Conservation (phyloP, 805 yeast species). For the Candida namnaoensis region DNA sequence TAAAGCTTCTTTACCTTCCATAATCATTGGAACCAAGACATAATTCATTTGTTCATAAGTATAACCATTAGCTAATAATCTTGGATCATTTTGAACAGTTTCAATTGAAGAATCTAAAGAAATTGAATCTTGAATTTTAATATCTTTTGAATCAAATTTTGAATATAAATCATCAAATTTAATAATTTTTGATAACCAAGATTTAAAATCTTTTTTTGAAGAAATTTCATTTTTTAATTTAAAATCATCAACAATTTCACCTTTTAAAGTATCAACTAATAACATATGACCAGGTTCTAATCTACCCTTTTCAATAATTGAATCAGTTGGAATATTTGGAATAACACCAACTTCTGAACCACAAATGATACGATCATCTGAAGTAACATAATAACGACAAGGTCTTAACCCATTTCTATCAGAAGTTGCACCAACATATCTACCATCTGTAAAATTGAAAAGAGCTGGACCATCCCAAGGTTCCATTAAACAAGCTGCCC, state of each 20-base stretch:
- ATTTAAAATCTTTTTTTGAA: conserved; percentile 79
- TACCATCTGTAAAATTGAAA: conserved; percentile 93
- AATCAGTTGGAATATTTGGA: conserved; percentile 67
- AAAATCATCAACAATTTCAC: conserved; percentile 87
- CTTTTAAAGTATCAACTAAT: conserved; percentile 87
- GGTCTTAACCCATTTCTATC: conserved; percentile 98
- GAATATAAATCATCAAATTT: conserved; percentile 67
- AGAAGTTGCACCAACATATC: conserved; percentile 96
- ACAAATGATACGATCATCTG: conserved; percentile 91
- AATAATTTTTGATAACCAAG: conserved; percentile 87
- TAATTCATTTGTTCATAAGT: conserved; percentile 87
- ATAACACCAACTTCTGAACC: conserved; percentile 98
- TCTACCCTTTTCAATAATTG: conserved; percentile 84
- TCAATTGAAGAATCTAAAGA: conserved; percentile 20
- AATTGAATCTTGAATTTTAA: conserved; percentile 6
- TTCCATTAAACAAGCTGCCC: conserved; percentile 99
- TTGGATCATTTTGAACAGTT: conserved; percentile 71
- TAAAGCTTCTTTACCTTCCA: conserved; percentile 84
- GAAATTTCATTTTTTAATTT: conserved; percentile 79
- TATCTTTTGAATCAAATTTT: conserved; percentile 33
- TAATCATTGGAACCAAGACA: conserved; percentile 88
- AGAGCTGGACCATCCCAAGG: conserved; percentile 99
- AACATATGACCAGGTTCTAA: conserved; percentile 95
- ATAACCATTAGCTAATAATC: conserved; percentile 82
- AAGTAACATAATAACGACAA: conserved; percentile 92